phyloP scores from a whole-genome alignment of 2,329 filamentous ascomycete genomes.

The Pseudophaeomoniella oleicola region DNA sequence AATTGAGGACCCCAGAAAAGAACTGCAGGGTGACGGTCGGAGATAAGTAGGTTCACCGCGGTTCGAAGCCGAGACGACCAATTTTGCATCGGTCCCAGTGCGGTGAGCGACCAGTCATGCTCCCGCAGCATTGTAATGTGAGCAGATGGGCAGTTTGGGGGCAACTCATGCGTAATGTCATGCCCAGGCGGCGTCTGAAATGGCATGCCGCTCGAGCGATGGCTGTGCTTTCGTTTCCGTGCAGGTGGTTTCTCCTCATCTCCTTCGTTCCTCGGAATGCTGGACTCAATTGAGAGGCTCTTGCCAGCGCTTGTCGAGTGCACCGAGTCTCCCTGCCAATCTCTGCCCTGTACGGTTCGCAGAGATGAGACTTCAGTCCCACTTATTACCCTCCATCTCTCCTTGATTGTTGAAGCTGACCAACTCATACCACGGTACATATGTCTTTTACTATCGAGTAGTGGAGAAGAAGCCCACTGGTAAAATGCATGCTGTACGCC shows the following conservation, averaged over 20 bases:
- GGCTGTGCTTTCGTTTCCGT: not conserved
- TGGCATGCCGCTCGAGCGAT: not conserved
- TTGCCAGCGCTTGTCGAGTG: not conserved
- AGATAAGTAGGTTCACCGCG: constrained; percentile 75
- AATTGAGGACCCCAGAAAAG: constrained; percentile 59
- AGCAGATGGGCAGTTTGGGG: not conserved
- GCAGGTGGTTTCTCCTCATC: not conserved
- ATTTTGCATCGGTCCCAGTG: constrained; percentile 58
- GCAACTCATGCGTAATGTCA: not conserved
- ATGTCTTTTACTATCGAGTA: not conserved
- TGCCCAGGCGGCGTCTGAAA: not conserved
- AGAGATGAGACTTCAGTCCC: not conserved
- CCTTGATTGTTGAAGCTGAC: not conserved
- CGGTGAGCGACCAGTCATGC: constrained; percentile 58
- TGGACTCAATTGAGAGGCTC: not conserved
- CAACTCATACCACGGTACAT: not conserved
- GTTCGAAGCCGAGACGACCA: constrained; percentile 60
- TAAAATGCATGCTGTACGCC: not conserved
- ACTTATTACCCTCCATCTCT: not conserved
- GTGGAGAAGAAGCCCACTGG: not conserved
- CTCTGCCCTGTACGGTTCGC: not conserved
- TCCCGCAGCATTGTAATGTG: constrained; percentile 62
- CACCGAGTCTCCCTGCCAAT: not conserved
- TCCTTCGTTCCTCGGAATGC: not conserved
- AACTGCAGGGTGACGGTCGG: constrained; percentile 56